Evolutionary conservation across 306 rosid species (phyloP).

Genomic region (Prosopis cineraria): DNA sequence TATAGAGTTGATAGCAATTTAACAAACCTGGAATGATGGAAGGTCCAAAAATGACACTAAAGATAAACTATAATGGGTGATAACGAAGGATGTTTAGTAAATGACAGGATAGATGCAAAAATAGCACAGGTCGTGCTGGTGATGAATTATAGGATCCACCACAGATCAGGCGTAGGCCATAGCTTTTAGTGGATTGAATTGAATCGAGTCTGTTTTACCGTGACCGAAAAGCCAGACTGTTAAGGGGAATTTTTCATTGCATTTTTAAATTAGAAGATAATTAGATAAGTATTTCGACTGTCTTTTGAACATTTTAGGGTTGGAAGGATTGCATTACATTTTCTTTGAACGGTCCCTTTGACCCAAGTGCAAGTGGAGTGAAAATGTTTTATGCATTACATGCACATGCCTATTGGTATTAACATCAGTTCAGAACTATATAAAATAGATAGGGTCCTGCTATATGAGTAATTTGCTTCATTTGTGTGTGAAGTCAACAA

Average conservation of each 20-base stretch:
- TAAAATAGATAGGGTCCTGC: not conserved
- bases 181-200: not conserved
- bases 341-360: not conserved
- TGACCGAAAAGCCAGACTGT: slow-evolving; percentile 10
- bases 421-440: not conserved
- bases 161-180: not conserved
- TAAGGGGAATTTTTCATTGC: not conserved
- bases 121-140: not conserved
- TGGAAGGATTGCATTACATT: not conserved
- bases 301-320: not conserved
- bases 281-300: not conserved
- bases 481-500: slow-evolving; percentile 15
- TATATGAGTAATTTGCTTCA: not conserved
- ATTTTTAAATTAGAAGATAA: not conserved
- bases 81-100: not conserved
- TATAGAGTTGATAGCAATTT: not conserved
- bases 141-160: not conserved
- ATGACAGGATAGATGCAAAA: not conserved
- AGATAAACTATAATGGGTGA: not conserved
- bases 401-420: not conserved
- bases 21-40: not conserved
- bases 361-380: not conserved
- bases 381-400: not conserved
- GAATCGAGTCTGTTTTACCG: not conserved
- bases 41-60: not conserved